Base-by-base conservation (phyloP, 2,329 filamentous ascomycete genomes). In the Helicocarpus griseus region DNA sequence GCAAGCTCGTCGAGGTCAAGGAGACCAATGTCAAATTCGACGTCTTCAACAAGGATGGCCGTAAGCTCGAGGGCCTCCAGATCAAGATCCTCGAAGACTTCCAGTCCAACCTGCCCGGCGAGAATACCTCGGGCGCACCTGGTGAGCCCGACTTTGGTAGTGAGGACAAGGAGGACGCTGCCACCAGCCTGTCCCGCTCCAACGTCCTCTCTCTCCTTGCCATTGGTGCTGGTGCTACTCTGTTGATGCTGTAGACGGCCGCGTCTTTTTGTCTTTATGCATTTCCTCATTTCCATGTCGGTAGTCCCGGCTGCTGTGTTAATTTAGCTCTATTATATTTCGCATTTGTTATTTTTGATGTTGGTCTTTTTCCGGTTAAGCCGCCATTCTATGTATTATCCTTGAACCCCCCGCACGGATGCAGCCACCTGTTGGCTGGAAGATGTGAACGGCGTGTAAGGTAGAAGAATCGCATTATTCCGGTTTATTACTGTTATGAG, bases 1-100 rank as follows among this genome's bases (percentile, higher is more conserved):
- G 85, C 60, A 80, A 84, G 48, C 65, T 95, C 49, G 77, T 86
- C 24, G 60, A 71, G 2, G 77, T 89, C 47, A 74, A 69, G 17
- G 67, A 76, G 52, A 83, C 77, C 21, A 71, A 70, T 28, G 77
- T 86, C 51, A 72, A 73, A 22, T 70, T 78, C 57, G 73, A 71
- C 2, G 77, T 95, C 13, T 78, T 77, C 59, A 72, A 73, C 41
- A 70, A 69, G 58, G 74, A 75, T 41, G 81, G 82, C 48, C 68
- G 69, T 56, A 67, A 79, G 56, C 77, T 95, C 60, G 73, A 77
- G 47, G 77, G 80, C 58, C 78, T 88, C 58, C 76, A 75, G 33
- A 80, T 89, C 59, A 77, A 70, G 49, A 66, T 75, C 11, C 64
- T 82, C 48, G 56, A 68, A 8, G 69, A 75, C 45, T 76, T 77